Evolutionary conservation across 1,139 yeast genomes (phyloP).

Genomic region (Saccharomyces hybrid): DNA sequence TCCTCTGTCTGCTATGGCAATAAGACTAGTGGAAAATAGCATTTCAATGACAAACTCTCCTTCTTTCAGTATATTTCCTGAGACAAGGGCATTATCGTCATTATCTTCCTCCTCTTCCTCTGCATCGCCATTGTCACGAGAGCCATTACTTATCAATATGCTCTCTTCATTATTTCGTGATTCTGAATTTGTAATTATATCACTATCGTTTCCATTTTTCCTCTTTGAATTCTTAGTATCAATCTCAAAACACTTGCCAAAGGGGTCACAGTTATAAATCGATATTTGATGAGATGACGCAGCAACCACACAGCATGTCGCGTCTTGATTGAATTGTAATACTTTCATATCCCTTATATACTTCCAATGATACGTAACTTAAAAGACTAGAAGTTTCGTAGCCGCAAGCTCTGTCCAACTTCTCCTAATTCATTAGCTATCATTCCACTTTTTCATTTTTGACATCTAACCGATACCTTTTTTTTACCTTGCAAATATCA

Average conservation of each 20-base stretch:
- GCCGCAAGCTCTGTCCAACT: neutral
- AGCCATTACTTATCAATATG: neutral
- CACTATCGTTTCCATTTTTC: neutral
- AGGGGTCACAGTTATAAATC: slow-evolving; percentile 32
- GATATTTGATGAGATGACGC: slow-evolving; percentile 16
- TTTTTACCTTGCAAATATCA: neutral
- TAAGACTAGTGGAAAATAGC: slow-evolving; percentile 63
- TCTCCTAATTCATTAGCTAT: neutral
- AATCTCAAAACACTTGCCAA: slow-evolving; percentile 31
- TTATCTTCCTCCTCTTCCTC: slow-evolving; percentile 4
- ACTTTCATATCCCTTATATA: slow-evolving; percentile 17
- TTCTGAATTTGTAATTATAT: neutral
- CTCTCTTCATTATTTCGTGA: neutral
- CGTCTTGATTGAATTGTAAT: slow-evolving; percentile 30
- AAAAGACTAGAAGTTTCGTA: neutral
- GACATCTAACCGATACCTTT: neutral
- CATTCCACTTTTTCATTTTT: neutral
- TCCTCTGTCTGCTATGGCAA: slow-evolving; percentile 49
- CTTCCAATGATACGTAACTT: too few species aligned
- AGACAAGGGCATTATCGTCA: slow-evolving; percentile 2
- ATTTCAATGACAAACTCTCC: slow-evolving; percentile 43
- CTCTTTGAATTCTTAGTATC: slow-evolving; percentile 12
- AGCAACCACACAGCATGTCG: slow-evolving; percentile 28
- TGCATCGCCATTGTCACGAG: slow-evolving; percentile 3
- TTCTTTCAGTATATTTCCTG: neutral